phyloP scores from a whole-genome alignment of 1,284 basidiomycete genomes.

The Trametes sp. region DNA sequence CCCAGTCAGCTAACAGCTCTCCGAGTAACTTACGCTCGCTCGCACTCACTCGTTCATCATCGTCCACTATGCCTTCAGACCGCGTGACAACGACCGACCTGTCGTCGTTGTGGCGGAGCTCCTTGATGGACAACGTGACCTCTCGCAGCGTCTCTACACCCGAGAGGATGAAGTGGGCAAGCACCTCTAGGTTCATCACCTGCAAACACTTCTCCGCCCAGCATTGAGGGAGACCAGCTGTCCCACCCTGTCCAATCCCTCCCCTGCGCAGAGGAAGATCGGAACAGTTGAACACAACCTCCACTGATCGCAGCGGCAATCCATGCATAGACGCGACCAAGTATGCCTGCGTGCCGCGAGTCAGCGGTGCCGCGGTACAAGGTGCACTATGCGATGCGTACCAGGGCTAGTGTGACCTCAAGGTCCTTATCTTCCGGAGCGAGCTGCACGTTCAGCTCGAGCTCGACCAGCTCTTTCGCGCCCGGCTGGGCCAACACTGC shows the following conservation, averaged over 20 bases:
- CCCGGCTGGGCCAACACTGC: neutral
- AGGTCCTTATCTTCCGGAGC: neutral
- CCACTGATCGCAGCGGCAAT: neutral
- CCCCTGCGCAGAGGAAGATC: neutral
- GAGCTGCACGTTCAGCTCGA: neutral
- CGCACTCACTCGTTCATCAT: neutral
- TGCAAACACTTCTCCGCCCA: neutral
- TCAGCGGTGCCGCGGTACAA: neutral
- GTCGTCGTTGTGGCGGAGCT: neutral
- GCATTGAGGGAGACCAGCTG: neutral
- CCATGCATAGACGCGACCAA: neutral
- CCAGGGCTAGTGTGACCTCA: neutral
- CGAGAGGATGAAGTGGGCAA: neutral
- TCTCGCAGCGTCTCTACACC: neutral
- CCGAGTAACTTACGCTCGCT: too few relatives aligned
- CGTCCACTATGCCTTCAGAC: too few relatives aligned
- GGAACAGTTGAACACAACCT: neutral
- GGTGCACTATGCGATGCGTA: neutral
- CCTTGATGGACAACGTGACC: neutral
- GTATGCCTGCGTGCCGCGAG: neutral
- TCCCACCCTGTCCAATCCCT: neutral
- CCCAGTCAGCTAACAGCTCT: too few relatives aligned
- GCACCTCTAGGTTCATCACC: neutral
- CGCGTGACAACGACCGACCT: too few relatives aligned
- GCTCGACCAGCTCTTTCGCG: neutral